These are phyloP conservation scores for Eutypa lata DNA, from an alignment of 2,329 filamentous ascomycete species.

Conservation along the genomic window DNA sequence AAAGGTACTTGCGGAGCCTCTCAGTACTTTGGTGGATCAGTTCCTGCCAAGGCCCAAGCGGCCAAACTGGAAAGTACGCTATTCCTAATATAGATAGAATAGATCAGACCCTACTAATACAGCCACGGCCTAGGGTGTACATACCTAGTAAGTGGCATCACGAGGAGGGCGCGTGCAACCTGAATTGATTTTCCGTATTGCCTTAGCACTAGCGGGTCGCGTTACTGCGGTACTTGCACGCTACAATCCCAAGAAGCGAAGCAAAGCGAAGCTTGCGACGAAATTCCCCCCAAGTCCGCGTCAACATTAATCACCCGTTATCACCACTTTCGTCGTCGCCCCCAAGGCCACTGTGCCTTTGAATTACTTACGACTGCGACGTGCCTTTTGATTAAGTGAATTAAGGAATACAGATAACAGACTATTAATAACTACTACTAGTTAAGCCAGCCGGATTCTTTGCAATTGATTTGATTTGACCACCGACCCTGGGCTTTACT, in stretches of 20 bases:
- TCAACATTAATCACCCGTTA: slow-evolving; percentile 1
- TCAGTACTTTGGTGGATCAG: too few species aligned
- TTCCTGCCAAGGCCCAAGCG: too few species aligned
- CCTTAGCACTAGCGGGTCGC: not conserved
- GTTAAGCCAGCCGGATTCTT: not conserved
- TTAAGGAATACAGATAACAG: not conserved
- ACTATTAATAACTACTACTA: too few species aligned
- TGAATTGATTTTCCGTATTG: not conserved
- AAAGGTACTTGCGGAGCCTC: too few species aligned
- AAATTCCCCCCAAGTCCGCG: not conserved
- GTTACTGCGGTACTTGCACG: slow-evolving; percentile 1
- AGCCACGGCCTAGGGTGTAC: too few species aligned
- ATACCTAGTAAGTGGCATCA: not conserved
- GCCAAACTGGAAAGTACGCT: too few species aligned
- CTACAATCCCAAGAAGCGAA: slow-evolving; percentile 1
- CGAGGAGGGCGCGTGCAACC: not conserved
- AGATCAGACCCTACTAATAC: too few species aligned
- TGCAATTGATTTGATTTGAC: not conserved
- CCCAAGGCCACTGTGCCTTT: not conserved
- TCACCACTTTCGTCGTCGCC: slow-evolving; percentile 1
- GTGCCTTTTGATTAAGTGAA: not conserved
- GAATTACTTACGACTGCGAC: slow-evolving; percentile 1
- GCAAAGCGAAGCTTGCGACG: not conserved
- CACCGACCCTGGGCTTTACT: too few species aligned
- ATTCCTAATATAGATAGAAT: too few species aligned